Percentiles rank a stretch among this genome's conserved stretches.
Evolutionary conservation across 805 yeast genomes (phyloP).

Genomic region (Cyberlindnera mississippiensis): DNA sequence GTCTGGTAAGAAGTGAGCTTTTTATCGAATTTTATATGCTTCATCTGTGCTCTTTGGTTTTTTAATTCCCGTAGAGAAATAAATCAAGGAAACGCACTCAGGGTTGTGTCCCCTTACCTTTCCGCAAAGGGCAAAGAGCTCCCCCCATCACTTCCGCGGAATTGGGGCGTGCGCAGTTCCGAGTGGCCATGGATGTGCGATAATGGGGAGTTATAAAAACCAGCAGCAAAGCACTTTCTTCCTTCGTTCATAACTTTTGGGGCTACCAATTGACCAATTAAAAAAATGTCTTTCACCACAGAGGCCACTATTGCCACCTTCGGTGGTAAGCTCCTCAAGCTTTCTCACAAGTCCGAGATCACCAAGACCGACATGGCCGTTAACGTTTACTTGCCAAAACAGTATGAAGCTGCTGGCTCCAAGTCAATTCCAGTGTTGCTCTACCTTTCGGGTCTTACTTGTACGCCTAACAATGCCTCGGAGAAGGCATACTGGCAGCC

Average conservation of each 20-base stretch:
- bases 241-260: no score
- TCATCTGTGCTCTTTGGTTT: no score
- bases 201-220: background rate
- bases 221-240: no score
- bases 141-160: background rate
- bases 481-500: constrained; percentile 89
- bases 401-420: constrained; percentile 29
- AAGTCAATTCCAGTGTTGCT: constrained; percentile 65
- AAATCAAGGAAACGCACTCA: no score
- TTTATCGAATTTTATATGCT: no score
- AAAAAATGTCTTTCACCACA: constrained; percentile 21
- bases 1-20: constrained; percentile 61
- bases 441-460: constrained; percentile 85
- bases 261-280: background rate
- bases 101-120: no score
- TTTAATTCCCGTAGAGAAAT: no score
- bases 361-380: constrained; percentile 77
- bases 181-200: no score
- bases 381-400: constrained; percentile 75
- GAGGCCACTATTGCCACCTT: constrained; percentile 40
- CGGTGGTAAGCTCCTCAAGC: constrained; percentile 73
- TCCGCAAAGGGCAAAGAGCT: background rate
- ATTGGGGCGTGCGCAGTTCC: background rate
- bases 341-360: constrained; percentile 63
- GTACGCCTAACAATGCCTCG: constrained; percentile 88